phyloP scores from a whole-genome alignment of 2,329 filamentous ascomycete genomes.

The Falciphora oryzae region DNA sequence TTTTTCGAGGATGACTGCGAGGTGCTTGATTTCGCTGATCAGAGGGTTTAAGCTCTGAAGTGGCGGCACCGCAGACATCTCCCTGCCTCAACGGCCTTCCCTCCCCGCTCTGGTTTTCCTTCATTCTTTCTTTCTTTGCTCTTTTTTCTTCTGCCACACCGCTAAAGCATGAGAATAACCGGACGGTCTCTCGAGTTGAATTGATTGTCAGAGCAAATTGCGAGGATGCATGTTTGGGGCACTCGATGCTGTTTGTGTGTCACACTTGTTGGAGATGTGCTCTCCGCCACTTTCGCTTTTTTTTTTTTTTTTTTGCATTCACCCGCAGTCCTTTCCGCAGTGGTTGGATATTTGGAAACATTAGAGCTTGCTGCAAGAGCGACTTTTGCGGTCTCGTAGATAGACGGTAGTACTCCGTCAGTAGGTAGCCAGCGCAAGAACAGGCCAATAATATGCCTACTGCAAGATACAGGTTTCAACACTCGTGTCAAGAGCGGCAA shows the following conservation, averaged over 20 bases:
- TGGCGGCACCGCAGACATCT: neutral
- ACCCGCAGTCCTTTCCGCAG: neutral
- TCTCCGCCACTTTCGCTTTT: neutral
- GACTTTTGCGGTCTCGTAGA: neutral
- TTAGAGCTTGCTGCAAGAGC: neutral
- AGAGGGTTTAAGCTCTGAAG: constrained; percentile 45
- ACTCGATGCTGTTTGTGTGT: neutral
- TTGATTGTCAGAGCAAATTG: neutral
- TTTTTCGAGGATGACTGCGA: constrained; percentile 94
- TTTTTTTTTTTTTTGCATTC: no score
- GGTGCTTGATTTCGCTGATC: constrained; percentile 79
- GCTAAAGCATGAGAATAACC: neutral
- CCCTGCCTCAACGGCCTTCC: neutral
- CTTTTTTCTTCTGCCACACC: neutral
- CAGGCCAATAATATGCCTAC: neutral
- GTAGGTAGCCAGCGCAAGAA: neutral
- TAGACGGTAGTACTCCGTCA: neutral
- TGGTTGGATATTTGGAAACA: neutral
- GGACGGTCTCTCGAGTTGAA: neutral
- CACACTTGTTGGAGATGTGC: neutral
- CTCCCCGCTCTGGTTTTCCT: neutral
- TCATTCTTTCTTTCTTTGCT: constrained; percentile 1
- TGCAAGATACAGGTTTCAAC: neutral
- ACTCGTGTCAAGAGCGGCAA: neutral
- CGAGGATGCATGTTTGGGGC: neutral